Conservation (phyloP, 345 rosid species). For the Gynandropsis gynandra region DNA sequence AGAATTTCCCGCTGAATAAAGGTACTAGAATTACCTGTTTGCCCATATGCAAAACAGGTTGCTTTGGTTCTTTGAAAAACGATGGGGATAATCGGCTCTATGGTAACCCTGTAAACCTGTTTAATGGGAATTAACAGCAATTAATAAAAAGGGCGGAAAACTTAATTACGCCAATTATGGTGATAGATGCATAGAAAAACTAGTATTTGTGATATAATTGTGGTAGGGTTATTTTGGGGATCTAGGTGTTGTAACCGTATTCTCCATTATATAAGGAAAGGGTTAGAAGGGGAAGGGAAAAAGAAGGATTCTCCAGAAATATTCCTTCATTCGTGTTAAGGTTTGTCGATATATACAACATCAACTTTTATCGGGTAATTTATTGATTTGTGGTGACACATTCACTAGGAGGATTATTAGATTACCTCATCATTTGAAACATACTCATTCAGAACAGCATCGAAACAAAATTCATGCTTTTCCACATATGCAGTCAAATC, state of each 20-base stretch:
- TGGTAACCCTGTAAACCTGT: constrained; percentile 84
- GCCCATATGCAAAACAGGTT: constrained; percentile 99
- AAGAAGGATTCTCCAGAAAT: no score
- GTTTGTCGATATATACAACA: constrained; percentile 5
- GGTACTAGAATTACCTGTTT: constrained; percentile 58
- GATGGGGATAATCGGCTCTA: constrained; percentile 89
- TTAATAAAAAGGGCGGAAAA: not conserved
- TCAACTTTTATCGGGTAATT: no score
- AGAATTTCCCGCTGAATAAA: constrained; percentile 4
- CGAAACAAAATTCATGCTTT: constrained; percentile 96
- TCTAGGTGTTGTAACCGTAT: no score
- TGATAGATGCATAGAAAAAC: no score
- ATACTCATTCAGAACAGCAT: constrained; percentile 81
- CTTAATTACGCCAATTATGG: constrained; percentile 11
- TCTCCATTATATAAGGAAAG: no score
- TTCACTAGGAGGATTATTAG: not conserved
- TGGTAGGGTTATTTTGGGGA: no score
- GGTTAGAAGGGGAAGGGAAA: no score
- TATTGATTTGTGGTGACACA: no score
- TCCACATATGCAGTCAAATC: constrained; percentile 98
- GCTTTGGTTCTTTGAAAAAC: constrained; percentile 97
- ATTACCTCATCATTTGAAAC: constrained; percentile 86
- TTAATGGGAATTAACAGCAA: not conserved
- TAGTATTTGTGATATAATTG: no score
- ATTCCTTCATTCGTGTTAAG: no score